phyloP scores from a whole-genome alignment of 2,329 filamentous ascomycete genomes.

The Grosmannia serpens region DNA sequence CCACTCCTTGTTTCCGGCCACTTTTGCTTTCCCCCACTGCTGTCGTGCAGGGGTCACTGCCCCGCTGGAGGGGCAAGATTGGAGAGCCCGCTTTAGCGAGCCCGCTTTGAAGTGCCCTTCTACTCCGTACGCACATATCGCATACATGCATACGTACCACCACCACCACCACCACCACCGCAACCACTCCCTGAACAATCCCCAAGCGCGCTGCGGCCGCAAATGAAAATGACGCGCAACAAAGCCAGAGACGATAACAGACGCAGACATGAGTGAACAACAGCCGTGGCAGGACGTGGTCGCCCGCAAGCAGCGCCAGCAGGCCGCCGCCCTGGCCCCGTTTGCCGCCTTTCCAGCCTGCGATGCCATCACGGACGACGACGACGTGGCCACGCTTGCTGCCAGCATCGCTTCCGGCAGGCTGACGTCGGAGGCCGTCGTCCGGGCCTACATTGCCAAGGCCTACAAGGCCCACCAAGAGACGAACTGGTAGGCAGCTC shows the following conservation, averaged over 20 bases:
- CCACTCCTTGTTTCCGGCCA: not conserved
- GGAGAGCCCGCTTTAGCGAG: not conserved
- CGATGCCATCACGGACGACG: not conserved
- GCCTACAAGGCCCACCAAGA: constrained; percentile 14
- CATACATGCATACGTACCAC: not conserved
- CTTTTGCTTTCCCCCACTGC: not conserved
- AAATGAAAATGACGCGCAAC: not conserved
- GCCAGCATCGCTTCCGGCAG: not conserved
- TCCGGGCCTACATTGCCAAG: constrained; percentile 16
- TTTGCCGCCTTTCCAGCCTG: not conserved
- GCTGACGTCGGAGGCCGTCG: not conserved
- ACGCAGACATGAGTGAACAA: not conserved
- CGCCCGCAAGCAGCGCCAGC: not conserved
- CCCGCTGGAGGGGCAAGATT: not conserved
- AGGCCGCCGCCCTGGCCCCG: not conserved
- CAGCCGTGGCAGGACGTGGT: constrained; percentile 4
- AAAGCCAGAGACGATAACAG: too few species aligned
- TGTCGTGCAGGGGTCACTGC: not conserved
- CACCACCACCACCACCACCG: too few species aligned
- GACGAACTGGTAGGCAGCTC: constrained; percentile 1
- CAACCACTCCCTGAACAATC: not conserved
- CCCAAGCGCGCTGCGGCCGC: too few species aligned
- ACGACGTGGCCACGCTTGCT: not conserved
- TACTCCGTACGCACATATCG: not conserved
- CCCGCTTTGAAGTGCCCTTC: not conserved